Evolutionary conservation across 208 protist species (phyloP), one percentile per base, ranked within the genome.

Genomic region (Wallacemonas rigidus): DNA sequence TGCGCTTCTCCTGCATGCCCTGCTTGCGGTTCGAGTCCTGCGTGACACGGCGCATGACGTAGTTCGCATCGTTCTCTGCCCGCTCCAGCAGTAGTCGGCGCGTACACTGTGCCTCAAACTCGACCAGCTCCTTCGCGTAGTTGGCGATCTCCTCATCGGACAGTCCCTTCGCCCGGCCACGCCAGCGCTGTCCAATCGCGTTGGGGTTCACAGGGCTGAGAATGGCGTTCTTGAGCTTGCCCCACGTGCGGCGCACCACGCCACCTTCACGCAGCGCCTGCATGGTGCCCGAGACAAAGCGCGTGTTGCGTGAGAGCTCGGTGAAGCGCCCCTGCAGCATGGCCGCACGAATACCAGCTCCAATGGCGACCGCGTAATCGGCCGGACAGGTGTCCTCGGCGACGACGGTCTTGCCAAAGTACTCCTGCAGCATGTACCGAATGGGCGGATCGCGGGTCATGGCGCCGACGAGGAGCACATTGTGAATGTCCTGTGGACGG

Each of bases 391-490:
- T 82, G 54, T 80, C 81, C 79, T 91, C 88, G 56, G 76, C 38
- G 12, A 72, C 83, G 15, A 93, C 86, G 35, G 70, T 75, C 51
- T 86, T 77, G 2, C 82, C 79, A 80, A 97, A 96, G 81, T 93
- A 96, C 61, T 96, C 89, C 57, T 86, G 67, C 39, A 96, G 77
- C 77, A 95, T 84, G 57, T 85, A 80, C 9, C 89, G 90, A 54
- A 97, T 90, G 35, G 91, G 90, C n/a, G 93, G 93, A 76, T 94
- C 91, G 55, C 91, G 83, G 2, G 93, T 97, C 92, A 96, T 96
- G 57, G 90, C 93, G 43, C 93, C 93, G 43, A 96, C 93, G 5
- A 97, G 85, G 17, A 97, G 75, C 43, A 97, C 81, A 73, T 86
- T 86, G 67, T 95, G 89, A 67, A 96, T 93, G 62, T 95, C 91